These are phyloP conservation scores for Hyaloscypha finlandica DNA, from an alignment of 495 filamentous ascomycete species.

Conservation along the genomic window DNA sequence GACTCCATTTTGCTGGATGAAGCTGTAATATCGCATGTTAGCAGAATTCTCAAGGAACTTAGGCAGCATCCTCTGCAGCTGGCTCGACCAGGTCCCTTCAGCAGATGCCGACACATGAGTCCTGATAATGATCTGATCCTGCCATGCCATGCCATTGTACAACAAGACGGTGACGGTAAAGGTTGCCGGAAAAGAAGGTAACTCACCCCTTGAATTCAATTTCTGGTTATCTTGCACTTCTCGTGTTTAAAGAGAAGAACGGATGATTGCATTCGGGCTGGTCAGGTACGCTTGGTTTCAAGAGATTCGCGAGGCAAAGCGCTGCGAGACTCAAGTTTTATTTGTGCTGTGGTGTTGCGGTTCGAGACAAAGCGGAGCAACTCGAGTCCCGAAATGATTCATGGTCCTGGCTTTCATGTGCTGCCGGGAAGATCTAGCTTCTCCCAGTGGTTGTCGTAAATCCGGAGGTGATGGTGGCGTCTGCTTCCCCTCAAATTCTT, in stretches of 20 bases:
- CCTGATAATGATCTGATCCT: too few species aligned
- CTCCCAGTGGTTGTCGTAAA: too few species aligned
- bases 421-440: neutral
- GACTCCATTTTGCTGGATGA: constrained; percentile 19
- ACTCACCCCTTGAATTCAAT: neutral
- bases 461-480: neutral
- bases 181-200: neutral
- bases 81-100: neutral
- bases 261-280: neutral
- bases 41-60: neutral
- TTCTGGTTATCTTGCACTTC: neutral
- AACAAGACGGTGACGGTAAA: neutral
- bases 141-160: neutral
- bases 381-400: neutral
- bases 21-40: neutral
- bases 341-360: neutral
- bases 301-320: too few species aligned
- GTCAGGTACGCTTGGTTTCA: too few species aligned
- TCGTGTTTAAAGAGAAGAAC: neutral
- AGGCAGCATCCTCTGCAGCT: neutral
- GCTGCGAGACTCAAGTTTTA: neutral
- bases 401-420: neutral
- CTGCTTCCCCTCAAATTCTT: neutral
- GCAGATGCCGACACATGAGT: too few species aligned
- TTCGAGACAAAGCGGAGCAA: neutral